These are phyloP conservation scores for Roridomyces roridus DNA, from an alignment of 768 basidiomycete species.

Conservation along the genomic window DNA sequence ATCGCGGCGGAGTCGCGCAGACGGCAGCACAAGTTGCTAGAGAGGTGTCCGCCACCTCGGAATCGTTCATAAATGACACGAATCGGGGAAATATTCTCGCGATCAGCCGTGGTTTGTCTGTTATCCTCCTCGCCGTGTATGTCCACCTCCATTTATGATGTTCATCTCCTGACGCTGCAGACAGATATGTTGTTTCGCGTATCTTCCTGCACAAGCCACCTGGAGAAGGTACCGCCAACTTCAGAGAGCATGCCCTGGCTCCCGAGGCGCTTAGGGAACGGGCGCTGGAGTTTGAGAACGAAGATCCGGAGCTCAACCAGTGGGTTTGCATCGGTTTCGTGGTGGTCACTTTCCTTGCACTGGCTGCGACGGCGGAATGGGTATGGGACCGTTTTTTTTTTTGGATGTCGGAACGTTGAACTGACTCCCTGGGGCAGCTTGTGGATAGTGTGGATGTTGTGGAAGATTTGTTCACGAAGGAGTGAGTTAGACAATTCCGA, in stretches of 20 bases:
- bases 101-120: slow-evolving; percentile 71
- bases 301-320: slow-evolving; percentile 65
- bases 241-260: slow-evolving; percentile 44
- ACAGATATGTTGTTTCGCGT: slow-evolving; percentile 68
- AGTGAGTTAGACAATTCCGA: slow-evolving; percentile 41
- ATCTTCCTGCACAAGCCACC: slow-evolving; percentile 76
- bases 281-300: slow-evolving; percentile 37
- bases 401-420: no score
- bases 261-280: slow-evolving; percentile 50
- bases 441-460: slow-evolving; percentile 69
- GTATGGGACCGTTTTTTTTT: no score
- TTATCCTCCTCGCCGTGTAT: slow-evolving; percentile 66
- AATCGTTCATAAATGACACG: slow-evolving; percentile 40
- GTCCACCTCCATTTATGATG: slow-evolving; percentile 28
- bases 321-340: slow-evolving; percentile 66
- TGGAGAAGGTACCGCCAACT: slow-evolving; percentile 54
- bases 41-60: no score
- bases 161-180: no score
- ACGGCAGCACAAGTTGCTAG: slow-evolving; percentile 24
- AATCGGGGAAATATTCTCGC: slow-evolving; percentile 55
- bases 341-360: slow-evolving; percentile 55
- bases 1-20: slow-evolving; percentile 31
- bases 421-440: slow-evolving; percentile 50
- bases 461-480: slow-evolving; percentile 52
- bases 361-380: slow-evolving; percentile 75